Evolutionary conservation across 805 yeast species (phyloP), one percentile per base, ranked within the genome.

Genomic region (Nakazawaea anatomiae): DNA sequence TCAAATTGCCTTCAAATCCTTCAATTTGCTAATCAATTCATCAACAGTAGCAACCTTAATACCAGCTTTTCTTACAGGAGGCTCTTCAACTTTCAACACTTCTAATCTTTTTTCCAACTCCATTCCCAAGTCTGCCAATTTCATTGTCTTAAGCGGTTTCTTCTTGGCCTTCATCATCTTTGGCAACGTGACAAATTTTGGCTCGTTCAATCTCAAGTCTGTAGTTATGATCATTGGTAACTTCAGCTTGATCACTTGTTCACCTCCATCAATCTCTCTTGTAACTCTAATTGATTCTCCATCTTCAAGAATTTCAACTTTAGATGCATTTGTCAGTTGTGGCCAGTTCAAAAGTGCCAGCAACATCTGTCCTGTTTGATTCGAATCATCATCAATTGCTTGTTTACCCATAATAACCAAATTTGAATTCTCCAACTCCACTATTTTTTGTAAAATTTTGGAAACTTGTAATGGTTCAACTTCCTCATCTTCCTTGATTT

Each of bases 81-180:
- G 99, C 65, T 94, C 97, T 58, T 83, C 83, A 12, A 94, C 85
- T 63, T 82, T 79, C 52, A 88, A 62, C 3, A 83, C 74, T 63
- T 87, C 83, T 54, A 91, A 69, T 60, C 92, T 80, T 38, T 79
- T 77, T 34, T 78, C 66, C 9, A 82, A 63, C 42, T 84, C 87
- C 35, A 86, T 76, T n/a, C 84, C 87, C 54, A 88, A 78, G 59
- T 87, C 95, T n/a, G 63, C 72, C 14, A 71, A 67, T 72, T 77
- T 69, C 68, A 80, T 66, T 62, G 80, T 75, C 59, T 82, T 89
- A 65, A 91, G 75, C 4, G 96, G 96, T 76, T 89, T 91, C 81
- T 91, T 91, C 76, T 94, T 94, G 51, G 98, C 98, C 75, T 94
- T 94, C 98, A 94, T 94, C 73, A 91, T 80, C 68, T 92, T 94